A percentile compares a stretch with the other conserved stretches of the same genome.
These are phyloP conservation scores for Marchantia paleacea DNA, from an alignment of 225 moss, liverwort and hornwort genomes.

Conservation along the genomic window DNA sequence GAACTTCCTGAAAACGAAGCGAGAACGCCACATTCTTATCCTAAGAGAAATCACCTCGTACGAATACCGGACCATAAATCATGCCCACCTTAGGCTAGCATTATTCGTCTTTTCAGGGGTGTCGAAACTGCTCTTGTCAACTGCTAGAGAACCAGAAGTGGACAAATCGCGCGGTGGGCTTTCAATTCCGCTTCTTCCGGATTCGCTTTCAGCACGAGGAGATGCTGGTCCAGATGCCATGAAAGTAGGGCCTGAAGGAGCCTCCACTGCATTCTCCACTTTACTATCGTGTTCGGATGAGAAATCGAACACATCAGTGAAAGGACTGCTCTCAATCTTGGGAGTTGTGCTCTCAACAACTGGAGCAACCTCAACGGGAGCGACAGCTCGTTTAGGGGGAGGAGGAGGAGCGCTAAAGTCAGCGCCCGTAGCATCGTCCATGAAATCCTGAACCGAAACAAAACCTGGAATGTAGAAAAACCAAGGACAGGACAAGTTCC, in stretches of 20 bases:
- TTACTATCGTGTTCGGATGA: constrained; percentile 39
- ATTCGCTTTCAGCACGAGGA: constrained; percentile 37
- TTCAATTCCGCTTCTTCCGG: constrained; percentile 40
- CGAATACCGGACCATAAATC: neutral
- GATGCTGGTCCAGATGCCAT: constrained; percentile 31
- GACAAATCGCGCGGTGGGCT: constrained; percentile 34
- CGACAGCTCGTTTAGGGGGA: constrained; percentile 6
- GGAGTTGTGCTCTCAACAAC: constrained; percentile 25
- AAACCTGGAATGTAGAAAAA: constrained; percentile 44
- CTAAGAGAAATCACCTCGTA: neutral
- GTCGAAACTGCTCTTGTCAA: constrained; percentile 31
- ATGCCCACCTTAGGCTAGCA: constrained; percentile 46
- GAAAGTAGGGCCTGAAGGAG: constrained; percentile 6
- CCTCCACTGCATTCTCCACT: constrained; percentile 16
- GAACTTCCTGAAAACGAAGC: neutral
- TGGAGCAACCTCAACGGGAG: constrained; percentile 1
- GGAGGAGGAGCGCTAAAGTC: constrained; percentile 30
- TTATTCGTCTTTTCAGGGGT: constrained; percentile 38
- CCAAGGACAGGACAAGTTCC: neutral
- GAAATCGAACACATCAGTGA: constrained; percentile 53
- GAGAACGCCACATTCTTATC: neutral
- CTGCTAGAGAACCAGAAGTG: constrained; percentile 29
- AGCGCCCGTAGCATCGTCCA: constrained; percentile 41
- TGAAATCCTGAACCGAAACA: constrained; percentile 50
- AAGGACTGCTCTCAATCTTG: constrained; percentile 47